Evolutionary conservation across 2,329 filamentous ascomycete species (phyloP).

Genomic region (Calonectria pteridis): DNA sequence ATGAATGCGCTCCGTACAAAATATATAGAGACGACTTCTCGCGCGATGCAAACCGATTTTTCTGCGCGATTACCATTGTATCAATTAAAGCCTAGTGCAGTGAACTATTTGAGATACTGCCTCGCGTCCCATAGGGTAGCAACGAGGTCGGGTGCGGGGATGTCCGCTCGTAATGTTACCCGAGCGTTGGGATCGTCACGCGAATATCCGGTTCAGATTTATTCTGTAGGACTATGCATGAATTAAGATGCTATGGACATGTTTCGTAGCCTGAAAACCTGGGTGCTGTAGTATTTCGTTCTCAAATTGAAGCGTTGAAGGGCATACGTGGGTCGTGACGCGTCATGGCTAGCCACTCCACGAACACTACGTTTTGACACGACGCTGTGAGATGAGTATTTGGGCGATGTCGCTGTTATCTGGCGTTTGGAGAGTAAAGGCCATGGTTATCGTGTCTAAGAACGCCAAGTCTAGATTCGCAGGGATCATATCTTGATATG

Average conservation of each 20-base stretch:
- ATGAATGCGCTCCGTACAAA: not conserved
- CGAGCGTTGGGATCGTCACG: not conserved
- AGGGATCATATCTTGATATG: not conserved
- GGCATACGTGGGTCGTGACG: no score
- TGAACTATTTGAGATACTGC: not conserved
- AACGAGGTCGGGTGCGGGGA: not conserved
- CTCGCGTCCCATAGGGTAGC: not conserved
- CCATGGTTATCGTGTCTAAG: not conserved
- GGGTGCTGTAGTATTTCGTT: not conserved
- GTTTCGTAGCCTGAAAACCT: not conserved
- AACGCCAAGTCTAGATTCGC: not conserved
- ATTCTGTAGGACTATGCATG: not conserved
- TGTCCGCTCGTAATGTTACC: not conserved
- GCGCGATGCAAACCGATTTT: not conserved
- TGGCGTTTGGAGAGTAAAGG: not conserved
- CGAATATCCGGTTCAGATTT: not conserved
- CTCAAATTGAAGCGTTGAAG: not conserved
- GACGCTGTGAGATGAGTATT: not conserved
- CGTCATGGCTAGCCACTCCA: no score
- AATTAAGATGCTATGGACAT: not conserved
- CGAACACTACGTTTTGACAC: no score
- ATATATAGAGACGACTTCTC: not conserved
- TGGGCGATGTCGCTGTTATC: not conserved
- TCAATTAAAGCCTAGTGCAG: not conserved
- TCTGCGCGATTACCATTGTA: not conserved